Evolutionary conservation across 768 basidiomycete genomes (phyloP), one percentile per base, ranked within the genome.

Genomic region (Boletus vermiculosoides): DNA sequence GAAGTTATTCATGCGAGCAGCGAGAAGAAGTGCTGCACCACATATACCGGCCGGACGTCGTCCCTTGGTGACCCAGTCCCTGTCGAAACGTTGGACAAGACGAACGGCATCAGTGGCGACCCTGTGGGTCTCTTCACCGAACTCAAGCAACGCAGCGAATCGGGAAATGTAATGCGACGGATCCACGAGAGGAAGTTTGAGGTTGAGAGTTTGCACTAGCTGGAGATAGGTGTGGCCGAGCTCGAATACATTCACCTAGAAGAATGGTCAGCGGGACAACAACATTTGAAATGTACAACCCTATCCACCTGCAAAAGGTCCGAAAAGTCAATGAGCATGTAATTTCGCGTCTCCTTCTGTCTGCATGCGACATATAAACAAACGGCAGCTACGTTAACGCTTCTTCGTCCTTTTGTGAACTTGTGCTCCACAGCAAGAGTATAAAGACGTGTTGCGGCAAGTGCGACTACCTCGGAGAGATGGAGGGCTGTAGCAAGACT

Each of bases 291-390:
- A 42, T 20, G 22, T 1, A 16, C 40, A 30, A 58, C 34, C 20
- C 1, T 5, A 62, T 71, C 59, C 62, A 90, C 95, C 77, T 93
- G 90, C 4, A 99, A 82, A 40, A 95, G 78, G 69, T 98, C 96
- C n/a, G 93, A 93, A 66, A 99, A 98, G 74, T 99, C 97, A 60
- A 99, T 98, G 25, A 99, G 84, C 97, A 98, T 98, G 71, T 95
- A 92, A 55, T 88, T 92, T 51, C 88, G 76, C 0, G 92, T 93
- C 73, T 96, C 92, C 65, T 89, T 90, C 73, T 94, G 87, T 57
- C 96, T 74, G 69, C 94, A 96, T 4, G 94, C 92, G 42, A 96
- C 85, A 68, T 99, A 98, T 45, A 98, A 80, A 70, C 97, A 99
- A 41, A 95, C 91, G 4, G 95, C 97, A 36, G 96, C 90, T 59